Evolutionary conservation across 1,139 yeast species (phyloP), one percentile per base, ranked within the genome.

Genomic region (Blastobotrys petasosporus): DNA sequence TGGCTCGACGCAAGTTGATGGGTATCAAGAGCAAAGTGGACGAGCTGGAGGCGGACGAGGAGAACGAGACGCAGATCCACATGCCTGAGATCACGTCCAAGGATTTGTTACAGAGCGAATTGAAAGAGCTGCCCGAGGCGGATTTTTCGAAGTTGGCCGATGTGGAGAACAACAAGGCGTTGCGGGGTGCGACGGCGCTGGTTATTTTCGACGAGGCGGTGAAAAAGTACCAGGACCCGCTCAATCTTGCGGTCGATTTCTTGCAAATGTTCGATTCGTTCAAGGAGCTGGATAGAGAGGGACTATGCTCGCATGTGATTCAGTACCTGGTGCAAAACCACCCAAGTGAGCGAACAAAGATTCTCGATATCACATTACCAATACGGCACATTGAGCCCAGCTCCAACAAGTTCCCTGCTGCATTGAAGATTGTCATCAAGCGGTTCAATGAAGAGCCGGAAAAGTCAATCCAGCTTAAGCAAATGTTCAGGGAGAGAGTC

Each of bases 121-220:
- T 86, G 58, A 80, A 80, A 50, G 75, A 77, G 47, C 71, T 88
- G 54, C 97, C 97, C 0, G 96, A 87, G 54, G 87, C 90, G 13
- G 94, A 88, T 61, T 76, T 87, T 74, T 82, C 80, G 54, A 82
- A 86, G 76, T 71, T 90, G 53, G 97, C 97, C 32, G 81, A 82
- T 54, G 82, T 85, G 11, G 92, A 84, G 44, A 79, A 87, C 23
- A 90, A 88, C 59, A 96, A 97, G 7, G 97, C 95, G 0, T 71
- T 90, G 55, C 80, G 80, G 57, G 97, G 97, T 48, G 96, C 88
- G 61, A 80, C 90, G 46, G 94, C 94, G 2, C 71, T 88, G 55
- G 79, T 94, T 0, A 77, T 88, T 17, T 88, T 78, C 60, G 96
- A 88, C 62, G 74, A 85, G 38, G 82, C 85, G 39, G 68, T 84